Percentiles rank a stretch among this genome's conserved stretches.
These are phyloP conservation scores for Cystobasidiaceae sp. DNA, from an alignment of 1,284 basidiomycete genomes.

Conservation along the genomic window DNA sequence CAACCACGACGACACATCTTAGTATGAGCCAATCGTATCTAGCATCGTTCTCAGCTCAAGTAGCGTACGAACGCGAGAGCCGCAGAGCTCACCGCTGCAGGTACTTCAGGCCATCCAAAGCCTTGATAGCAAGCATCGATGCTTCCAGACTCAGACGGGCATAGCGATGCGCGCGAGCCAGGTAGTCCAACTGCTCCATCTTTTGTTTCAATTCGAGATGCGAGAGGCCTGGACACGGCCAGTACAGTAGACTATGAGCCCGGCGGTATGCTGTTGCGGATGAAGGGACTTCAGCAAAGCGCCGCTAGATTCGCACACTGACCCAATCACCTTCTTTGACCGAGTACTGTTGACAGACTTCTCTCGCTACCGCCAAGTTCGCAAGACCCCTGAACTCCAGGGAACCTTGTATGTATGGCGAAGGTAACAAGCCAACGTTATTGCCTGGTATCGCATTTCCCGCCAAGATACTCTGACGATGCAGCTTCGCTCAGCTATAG, in stretches of 20 bases:
- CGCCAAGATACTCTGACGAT: conserved; percentile 39
- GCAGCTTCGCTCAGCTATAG: background rate
- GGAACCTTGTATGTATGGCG: conserved; percentile 42
- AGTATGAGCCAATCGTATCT: conserved; percentile 72
- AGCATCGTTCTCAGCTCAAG: background rate
- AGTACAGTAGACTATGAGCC: background rate
- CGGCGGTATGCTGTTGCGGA: background rate
- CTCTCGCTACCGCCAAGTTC: conserved; percentile 67
- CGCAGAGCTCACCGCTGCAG: conserved; percentile 61
- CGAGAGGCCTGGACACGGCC: background rate
- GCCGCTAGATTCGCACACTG: background rate
- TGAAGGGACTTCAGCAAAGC: background rate
- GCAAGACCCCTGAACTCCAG: conserved; percentile 52
- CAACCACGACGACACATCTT: conserved; percentile 61
- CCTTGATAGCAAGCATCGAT: conserved; percentile 50
- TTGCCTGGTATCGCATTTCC: conserved; percentile 45
- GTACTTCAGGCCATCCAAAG: conserved; percentile 67
- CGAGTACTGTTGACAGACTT: conserved; percentile 71
- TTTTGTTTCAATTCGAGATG: background rate
- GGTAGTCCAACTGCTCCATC: background rate
- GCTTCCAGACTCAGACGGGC: conserved; percentile 44
- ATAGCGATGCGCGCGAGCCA: background rate
- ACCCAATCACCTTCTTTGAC: conserved; percentile 58
- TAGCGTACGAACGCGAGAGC: background rate
- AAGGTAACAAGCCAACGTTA: conserved; percentile 46